Conservation (phyloP, 148 eudicot species). For the Drosera capensis region DNA sequence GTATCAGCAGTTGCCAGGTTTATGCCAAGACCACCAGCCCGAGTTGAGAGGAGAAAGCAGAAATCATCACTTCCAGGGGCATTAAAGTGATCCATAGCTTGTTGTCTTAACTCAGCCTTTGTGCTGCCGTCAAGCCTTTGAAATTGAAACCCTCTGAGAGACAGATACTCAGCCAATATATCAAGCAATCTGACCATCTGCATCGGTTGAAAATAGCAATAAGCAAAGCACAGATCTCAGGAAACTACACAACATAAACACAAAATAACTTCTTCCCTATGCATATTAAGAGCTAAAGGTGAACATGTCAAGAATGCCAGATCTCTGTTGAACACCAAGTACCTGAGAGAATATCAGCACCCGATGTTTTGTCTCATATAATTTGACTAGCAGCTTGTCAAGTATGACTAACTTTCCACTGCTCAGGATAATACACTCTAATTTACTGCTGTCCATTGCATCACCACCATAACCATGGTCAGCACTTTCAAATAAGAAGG, state of each 20-base stretch:
- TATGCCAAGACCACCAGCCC: conserved; percentile 99
- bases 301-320: too few species aligned
- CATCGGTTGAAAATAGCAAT: conserved; percentile 1
- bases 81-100: conserved; percentile 99
- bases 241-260: too few species aligned
- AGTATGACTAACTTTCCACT: conserved; percentile 96
- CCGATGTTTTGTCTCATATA: conserved; percentile 94
- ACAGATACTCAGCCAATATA: conserved; percentile 90
- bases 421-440: conserved; percentile 76
- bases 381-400: conserved; percentile 79
- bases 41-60: conserved; percentile 97
- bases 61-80: conserved; percentile 99
- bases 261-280: too few species aligned
- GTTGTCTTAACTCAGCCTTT: conserved; percentile 88
- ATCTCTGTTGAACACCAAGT: too few species aligned
- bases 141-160: conserved; percentile 83
- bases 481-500: conserved; percentile 97
- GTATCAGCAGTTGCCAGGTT: conserved; percentile 99
- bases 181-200: conserved; percentile 99
- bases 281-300: too few species aligned
- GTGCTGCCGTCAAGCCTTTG: conserved; percentile 99
- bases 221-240: neutral
- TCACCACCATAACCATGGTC: conserved; percentile 99
- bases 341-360: conserved; percentile 98
- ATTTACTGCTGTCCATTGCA: conserved; percentile 66